phyloP scores from a whole-genome alignment of 2,329 filamentous ascomycete species.

The Lachnellula subtilissima region DNA sequence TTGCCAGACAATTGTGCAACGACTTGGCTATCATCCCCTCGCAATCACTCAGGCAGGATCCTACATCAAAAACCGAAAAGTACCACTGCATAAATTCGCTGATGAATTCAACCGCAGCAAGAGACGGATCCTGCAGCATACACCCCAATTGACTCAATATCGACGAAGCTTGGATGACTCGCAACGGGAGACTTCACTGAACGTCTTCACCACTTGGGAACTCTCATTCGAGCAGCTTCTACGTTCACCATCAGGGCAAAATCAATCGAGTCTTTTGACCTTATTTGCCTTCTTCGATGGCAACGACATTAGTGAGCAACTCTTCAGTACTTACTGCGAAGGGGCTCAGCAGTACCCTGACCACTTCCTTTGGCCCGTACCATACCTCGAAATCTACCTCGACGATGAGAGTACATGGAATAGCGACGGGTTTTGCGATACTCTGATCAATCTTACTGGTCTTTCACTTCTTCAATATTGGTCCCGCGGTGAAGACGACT shows the following conservation, averaged over 20 bases:
- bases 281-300: constrained; percentile 24
- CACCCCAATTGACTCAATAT: constrained; percentile 18
- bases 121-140: constrained; percentile 15
- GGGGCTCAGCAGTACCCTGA: neutral
- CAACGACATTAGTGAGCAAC: constrained; percentile 22
- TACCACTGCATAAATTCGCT: constrained; percentile 18
- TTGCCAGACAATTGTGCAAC: constrained; percentile 11
- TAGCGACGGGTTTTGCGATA: constrained; percentile 11
- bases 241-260: neutral
- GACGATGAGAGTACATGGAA: constrained; percentile 4
- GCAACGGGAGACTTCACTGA: constrained; percentile 14
- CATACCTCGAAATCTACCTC: constrained; percentile 4
- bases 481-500: constrained; percentile 7
- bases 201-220: constrained; percentile 28
- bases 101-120: constrained; percentile 12
- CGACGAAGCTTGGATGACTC: constrained; percentile 3
- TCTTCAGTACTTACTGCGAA: constrained; percentile 16
- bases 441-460: constrained; percentile 11
- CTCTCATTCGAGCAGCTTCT: constrained; percentile 20
- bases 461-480: constrained; percentile 21
- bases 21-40: constrained; percentile 23
- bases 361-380: constrained; percentile 1
- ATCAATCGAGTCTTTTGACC: constrained; percentile 14
- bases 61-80: constrained; percentile 20
- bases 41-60: constrained; percentile 29